Base-by-base conservation (phyloP, 306 rosid genomes). In the Rosa rugosa region DNA sequence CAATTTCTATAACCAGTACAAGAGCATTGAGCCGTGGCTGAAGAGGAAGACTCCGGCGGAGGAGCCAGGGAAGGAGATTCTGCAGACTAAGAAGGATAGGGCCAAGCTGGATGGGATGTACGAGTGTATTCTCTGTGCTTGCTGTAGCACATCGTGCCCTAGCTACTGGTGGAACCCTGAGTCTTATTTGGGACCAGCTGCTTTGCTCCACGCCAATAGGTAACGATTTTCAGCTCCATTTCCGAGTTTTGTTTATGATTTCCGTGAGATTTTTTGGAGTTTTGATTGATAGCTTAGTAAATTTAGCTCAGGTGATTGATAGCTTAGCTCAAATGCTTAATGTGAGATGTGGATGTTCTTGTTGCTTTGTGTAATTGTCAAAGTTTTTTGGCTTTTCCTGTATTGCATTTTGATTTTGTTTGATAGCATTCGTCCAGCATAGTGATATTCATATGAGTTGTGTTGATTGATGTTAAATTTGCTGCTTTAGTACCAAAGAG, bases 81-180 rank as follows among this genome's bases (percentile, higher is more conserved):
- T 78, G 40, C 99, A 96, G 93, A 91, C 92, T 75, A 96, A 96
- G 91, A 84, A 88, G 81, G 98, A 96, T 62, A 82, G 98, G 73
- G 88, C 89, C 0, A 96, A 91, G 92, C 89, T 96, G 6, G 99
- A 96, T 69, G 99, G 98, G 79, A 96, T 96, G 99, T 96, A 96
- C 76, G 99, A 96, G 87, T 96, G 99, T 72, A 96, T 96, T 14
- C 84, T 96, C 44, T 96, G 99, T 56, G 96, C 98, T 22, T 96
- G 99, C 81, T 96, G 99, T 79, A 96, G 98, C 87, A 93, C 99
- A 10, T 91, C 99, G 31, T 96, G 99, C 87, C 99, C 99, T 27
- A 96, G 99, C 84, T 96, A 96, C 84, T 96, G 99, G 99, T 96
- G 99, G 99, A 96, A 96, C 79, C 96, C 99, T 4, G 98, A 96